A percentile compares a stretch with the other conserved stretches of the same genome.
Evolutionary conservation across 192 early-diverging fungal species (phyloP).

Genomic region (Coemansia sp.): DNA sequence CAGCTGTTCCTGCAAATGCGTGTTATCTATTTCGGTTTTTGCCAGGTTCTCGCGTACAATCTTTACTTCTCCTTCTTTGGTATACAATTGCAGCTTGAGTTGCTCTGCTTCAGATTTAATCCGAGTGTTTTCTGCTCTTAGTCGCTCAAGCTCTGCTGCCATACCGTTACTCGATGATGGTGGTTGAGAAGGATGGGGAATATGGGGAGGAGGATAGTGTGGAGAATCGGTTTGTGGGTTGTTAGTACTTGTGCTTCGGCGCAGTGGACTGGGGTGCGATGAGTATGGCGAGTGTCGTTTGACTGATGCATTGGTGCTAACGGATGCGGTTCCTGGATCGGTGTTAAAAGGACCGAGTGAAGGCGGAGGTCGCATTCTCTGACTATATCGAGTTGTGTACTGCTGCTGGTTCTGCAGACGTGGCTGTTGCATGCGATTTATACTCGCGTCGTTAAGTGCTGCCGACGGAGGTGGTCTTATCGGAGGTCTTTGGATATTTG

Average conservation of each 20-base stretch:
- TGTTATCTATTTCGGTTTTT: conserved; percentile 47
- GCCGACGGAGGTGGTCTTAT: background rate
- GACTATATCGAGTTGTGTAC: too few relatives aligned
- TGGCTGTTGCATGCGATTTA: background rate
- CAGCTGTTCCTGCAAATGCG: conserved; percentile 46
- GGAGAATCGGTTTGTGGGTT: too few relatives aligned
- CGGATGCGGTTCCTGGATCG: background rate
- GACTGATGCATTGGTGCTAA: too few relatives aligned
- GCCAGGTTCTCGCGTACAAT: conserved; percentile 48
- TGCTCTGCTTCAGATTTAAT: conserved; percentile 20
- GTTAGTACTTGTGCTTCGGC: background rate
- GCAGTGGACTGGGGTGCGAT: background rate
- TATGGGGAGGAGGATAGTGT: too few relatives aligned
- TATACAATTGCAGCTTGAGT: conserved; percentile 34
- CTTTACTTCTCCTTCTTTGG: conserved; percentile 46
- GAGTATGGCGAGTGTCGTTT: conserved; percentile 2
- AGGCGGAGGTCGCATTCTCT: too few relatives aligned
- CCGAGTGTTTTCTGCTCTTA: conserved; percentile 29
- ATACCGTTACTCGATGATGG: background rate
- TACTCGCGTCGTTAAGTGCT: background rate
- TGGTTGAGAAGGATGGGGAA: too few relatives aligned
- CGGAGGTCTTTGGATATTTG: too few relatives aligned
- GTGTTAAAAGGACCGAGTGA: background rate
- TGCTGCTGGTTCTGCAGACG: too few relatives aligned
- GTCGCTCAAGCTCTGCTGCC: conserved; percentile 18